Base-by-base conservation (phyloP, 192 early-diverging fungal genomes). In the Backusella australiensis region DNA sequence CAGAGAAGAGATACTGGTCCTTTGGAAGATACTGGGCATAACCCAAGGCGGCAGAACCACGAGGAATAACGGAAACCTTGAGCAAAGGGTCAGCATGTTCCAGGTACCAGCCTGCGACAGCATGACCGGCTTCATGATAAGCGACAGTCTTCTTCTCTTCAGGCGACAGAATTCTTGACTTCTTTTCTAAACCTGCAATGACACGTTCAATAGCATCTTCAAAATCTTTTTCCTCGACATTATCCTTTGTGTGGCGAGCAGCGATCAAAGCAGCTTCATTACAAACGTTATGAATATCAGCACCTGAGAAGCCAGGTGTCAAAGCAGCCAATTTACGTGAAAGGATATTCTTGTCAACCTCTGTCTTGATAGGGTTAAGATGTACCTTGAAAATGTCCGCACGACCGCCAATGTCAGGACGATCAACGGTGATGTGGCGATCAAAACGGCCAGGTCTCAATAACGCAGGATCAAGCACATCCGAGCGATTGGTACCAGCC, bases 21-120 rank as follows among this genome's bases (percentile, higher is more conserved):
- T 97, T 95, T 72, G 97, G 97, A 77, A 99, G 82, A 83, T 98
- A 99, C 86, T 99, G 98, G 69, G 98, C 98, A 86, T 99, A 99
- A n/a, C 98, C 98, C 11, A 99, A 89, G 15, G 98, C 98, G 7
- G 91, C 96, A 15, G 89, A 84, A 41, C 98, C 97, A 77, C 98
- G 92, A 52, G 98, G 98, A 77, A 99, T 99, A 76, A 99, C 98
- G 67, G 95, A 96, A 12, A 99, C 98, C 86, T 98, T 98, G 38
- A 99, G 86, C 68, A 99, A 84, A 26, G 98, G 98, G 85, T 97
- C 94, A 5, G 98, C 96, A 77, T 98, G 92, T 77, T 96, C 89
- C 66, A 99, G 84, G 81, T 94, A 99, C 98, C 98, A 99, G 41
- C 98, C 98, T 14, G 93, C 94, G 72, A 99, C 95, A 29, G 98